Evolutionary conservation across 176 grass and related monocot species (phyloP).

Genomic region (Guadua angustifolia): DNA sequence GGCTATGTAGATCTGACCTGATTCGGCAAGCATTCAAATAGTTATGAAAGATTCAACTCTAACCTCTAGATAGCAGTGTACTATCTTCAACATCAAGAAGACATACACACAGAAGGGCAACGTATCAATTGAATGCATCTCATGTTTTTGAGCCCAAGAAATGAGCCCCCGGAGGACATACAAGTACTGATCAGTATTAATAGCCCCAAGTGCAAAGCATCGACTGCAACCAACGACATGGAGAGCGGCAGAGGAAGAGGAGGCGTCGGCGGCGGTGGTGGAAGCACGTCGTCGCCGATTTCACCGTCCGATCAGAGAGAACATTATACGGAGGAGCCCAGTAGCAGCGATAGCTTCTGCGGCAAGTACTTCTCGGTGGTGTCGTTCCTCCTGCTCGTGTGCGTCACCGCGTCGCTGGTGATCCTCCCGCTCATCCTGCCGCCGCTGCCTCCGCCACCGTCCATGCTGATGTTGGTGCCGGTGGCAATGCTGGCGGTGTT

Average conservation of each 20-base stretch:
- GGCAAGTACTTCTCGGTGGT: conserved; percentile 56
- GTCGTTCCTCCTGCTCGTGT: conserved; percentile 53
- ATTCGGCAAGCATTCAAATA: conserved; percentile 8
- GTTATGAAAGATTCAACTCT: conserved; percentile 11
- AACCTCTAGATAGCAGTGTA: not conserved
- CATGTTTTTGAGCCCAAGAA: conserved; percentile 53
- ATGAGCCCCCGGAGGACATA: conserved; percentile 37
- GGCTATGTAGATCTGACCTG: conserved; percentile 39
- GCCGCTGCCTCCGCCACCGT: conserved; percentile 80
- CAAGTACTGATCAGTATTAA: conserved; percentile 44
- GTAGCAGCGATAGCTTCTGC: not conserved
- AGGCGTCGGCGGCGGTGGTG: not conserved
- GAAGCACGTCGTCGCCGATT: conserved; percentile 2
- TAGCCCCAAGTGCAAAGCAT: not conserved
- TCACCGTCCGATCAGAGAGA: conserved; percentile 22
- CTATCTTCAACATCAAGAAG: conserved; percentile 16
- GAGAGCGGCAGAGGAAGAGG: conserved; percentile 1
- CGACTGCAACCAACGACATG: conserved; percentile 34
- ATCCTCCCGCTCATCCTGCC: conserved; percentile 87
- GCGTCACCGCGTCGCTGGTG: conserved; percentile 71
- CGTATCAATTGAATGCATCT: not conserved
- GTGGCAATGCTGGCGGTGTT: conserved; percentile 70
- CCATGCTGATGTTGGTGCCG: conserved; percentile 75
- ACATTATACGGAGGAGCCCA: not conserved
- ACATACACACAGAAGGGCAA: conserved; percentile 6